Evolutionary conservation across 1,284 basidiomycete genomes (phyloP).

Genomic region (Hortiboletus rubellus): DNA sequence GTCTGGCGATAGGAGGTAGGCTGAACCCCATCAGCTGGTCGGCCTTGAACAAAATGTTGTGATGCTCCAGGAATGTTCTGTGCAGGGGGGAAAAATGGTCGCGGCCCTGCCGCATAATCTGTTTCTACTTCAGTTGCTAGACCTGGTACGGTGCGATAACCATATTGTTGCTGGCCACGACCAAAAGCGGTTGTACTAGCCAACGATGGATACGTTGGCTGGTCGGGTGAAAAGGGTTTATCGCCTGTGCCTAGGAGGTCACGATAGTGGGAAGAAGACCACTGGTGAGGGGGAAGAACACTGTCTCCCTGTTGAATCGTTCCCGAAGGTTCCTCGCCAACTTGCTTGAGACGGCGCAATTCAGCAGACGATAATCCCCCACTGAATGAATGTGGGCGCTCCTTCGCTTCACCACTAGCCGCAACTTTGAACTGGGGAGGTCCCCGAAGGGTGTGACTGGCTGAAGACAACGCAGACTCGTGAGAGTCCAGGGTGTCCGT

Average conservation of each 20-base stretch:
- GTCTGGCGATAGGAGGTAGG: constrained; percentile 57
- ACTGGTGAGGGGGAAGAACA: constrained; percentile 43
- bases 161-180: constrained; percentile 49
- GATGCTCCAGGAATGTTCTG: constrained; percentile 36
- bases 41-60: constrained; percentile 49
- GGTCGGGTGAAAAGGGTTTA: constrained; percentile 45
- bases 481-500: constrained; percentile 66
- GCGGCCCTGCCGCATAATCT: constrained; percentile 59
- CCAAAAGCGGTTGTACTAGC: constrained; percentile 42
- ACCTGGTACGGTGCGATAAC: constrained; percentile 42
- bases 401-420: constrained; percentile 57
- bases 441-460: constrained; percentile 56
- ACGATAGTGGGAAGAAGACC: constrained; percentile 48
- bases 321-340: constrained; percentile 49
- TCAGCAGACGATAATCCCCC: constrained; percentile 71
- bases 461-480: constrained; percentile 50
- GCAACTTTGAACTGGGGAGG: constrained; percentile 54
- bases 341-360: constrained; percentile 69
- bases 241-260: constrained; percentile 40
- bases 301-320: constrained; percentile 35
- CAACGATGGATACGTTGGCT: constrained; percentile 72
- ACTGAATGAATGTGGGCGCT: constrained; percentile 76
- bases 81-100: constrained; percentile 47
- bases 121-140: constrained; percentile 54
- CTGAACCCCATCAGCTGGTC: constrained; percentile 47